Base-by-base conservation (phyloP, 2,329 filamentous ascomycete species). In the Trichoderma atroviride region DNA sequence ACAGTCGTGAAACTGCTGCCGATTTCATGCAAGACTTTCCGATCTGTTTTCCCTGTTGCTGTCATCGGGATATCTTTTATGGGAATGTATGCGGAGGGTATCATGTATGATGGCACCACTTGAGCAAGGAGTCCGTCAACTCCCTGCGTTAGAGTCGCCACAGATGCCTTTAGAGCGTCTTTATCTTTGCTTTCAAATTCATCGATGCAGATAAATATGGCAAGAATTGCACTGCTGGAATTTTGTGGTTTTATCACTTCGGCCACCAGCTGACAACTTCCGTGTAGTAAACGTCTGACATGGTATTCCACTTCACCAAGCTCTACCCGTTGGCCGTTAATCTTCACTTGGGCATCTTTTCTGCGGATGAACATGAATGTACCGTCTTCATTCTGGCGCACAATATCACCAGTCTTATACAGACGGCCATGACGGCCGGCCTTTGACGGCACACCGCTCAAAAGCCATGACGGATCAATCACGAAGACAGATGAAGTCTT, bases 341-440 rank as follows among this genome's bases (percentile, higher is more conserved):
- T 77, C 75, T 89, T 89, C 62, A 89, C 82, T 73, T 89, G 87
- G 0, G 82, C 82, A 71, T 89, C 87, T 72, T 85, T 86, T 35
- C 87, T 81, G 43, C 86, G 86, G 43, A 85, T 74, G 47, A 82
- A 85, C 0, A 79, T 71, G 4, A 86, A 74, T 6, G 76, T 74
- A 0, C 82, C 81, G 60, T 84, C 79, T 0, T 76, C 74, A 22
- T 80, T 75, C 33, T 84, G 83, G 53, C 76, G 75, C 1, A 77
- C 84, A 14, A 86, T 77, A 71, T 86, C 84, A 6, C 84, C 84
- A 1, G 84, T 84, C 27, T 57, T 57, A 24, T 50, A 50, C 22
- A 81, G 47, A n/a, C 52, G 66, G 6, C 70, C 69, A 24, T 14
- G 31, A 16, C 60, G 60, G 16, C 60, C 43, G 22, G 22, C 24